phyloP scores from a whole-genome alignment of 2,329 filamentous ascomycete genomes.

The Pestalotiopsis fici region DNA sequence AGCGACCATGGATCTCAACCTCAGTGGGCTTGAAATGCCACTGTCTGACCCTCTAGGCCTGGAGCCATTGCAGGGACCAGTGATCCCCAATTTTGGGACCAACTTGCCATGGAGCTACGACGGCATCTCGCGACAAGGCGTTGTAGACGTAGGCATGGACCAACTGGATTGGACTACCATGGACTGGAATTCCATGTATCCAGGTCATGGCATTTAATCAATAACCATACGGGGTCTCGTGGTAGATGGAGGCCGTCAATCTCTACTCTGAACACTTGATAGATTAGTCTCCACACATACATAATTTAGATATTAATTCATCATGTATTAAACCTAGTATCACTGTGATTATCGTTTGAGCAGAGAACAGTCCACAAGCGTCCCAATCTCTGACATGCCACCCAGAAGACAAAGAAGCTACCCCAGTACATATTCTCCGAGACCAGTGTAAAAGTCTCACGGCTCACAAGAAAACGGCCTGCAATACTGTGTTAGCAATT shows the following conservation, averaged over 20 bases:
- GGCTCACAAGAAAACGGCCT: no score
- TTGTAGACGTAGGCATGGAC: background rate
- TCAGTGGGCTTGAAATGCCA: background rate
- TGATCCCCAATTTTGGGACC: background rate
- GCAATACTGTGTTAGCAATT: no score
- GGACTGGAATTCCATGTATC: background rate
- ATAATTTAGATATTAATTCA: background rate
- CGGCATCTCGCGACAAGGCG: background rate
- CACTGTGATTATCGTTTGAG: background rate
- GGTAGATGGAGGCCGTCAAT: background rate
- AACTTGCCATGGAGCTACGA: background rate
- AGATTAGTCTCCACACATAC: background rate
- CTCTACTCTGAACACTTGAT: background rate
- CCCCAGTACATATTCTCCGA: no score
- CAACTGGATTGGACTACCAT: constrained; percentile 2
- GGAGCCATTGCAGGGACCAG: background rate
- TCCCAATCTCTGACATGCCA: no score
- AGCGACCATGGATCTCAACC: background rate
- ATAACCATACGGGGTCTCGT: background rate
- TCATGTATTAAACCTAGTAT: background rate
- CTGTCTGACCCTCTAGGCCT: background rate
- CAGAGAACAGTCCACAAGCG: background rate
- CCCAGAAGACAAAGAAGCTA: no score
- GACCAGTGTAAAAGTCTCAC: no score
- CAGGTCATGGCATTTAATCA: background rate